These are phyloP conservation scores for Kwoniella europaea DNA, from an alignment of 768 basidiomycete genomes.

Conservation along the genomic window DNA sequence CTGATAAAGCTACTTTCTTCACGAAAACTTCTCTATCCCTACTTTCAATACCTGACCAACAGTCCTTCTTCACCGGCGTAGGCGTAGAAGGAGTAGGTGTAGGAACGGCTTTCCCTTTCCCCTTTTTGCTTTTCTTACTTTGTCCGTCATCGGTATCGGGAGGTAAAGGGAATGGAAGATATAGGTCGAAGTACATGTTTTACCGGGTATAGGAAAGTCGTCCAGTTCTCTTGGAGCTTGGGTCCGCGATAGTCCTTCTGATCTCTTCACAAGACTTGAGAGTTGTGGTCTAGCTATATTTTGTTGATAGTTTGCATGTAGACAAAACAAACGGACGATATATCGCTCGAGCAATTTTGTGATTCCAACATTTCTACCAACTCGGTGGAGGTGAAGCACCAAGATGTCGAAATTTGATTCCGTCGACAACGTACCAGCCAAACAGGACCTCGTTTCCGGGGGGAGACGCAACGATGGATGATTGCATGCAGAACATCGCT, in stretches of 20 bases:
- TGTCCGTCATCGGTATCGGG: not conserved
- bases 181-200: slow-evolving; percentile 52
- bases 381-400: too few relatives aligned
- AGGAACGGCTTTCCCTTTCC: slow-evolving; percentile 34
- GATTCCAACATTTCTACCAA: too few relatives aligned
- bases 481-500: too few relatives aligned
- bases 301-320: not conserved
- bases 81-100: not conserved
- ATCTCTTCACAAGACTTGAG: too few relatives aligned
- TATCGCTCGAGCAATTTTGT: not conserved
- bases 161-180: slow-evolving; percentile 46
- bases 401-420: not conserved
- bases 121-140: slow-evolving; percentile 38
- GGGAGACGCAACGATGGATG: too few relatives aligned
- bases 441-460: too few relatives aligned
- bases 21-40: slow-evolving; percentile 39
- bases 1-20: slow-evolving; percentile 34
- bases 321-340: not conserved
- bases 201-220: too few relatives aligned
- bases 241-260: too few relatives aligned
- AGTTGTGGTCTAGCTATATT: too few relatives aligned
- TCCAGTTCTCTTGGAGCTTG: too few relatives aligned
- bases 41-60: slow-evolving; percentile 43
- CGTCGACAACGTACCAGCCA: not conserved
- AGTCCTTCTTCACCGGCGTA: slow-evolving; percentile 16